A percentile compares a stretch with the other conserved stretches of the same genome.
phyloP scores from a whole-genome alignment of 805 yeast genomes.

The Wickerhamiella occidentalis region DNA sequence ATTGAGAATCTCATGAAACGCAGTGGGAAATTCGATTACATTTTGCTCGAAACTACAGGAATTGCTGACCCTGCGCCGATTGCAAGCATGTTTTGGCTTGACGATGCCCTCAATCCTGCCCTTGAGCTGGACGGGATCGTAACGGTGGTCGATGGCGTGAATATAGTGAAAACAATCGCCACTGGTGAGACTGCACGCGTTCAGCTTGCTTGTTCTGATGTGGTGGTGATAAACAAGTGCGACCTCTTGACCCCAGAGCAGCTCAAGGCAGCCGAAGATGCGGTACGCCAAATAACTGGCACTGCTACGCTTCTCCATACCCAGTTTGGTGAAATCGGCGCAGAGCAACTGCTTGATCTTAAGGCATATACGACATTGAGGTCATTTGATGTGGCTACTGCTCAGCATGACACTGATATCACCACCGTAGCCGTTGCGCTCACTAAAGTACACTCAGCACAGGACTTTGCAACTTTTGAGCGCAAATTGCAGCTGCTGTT shows the following conservation, averaged over 20 bases:
- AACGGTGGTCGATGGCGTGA: conserved; percentile 62
- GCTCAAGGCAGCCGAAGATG: conserved; percentile 28
- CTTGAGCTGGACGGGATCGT: conserved; percentile 86
- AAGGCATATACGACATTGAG: conserved; percentile 43
- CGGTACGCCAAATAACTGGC: conserved; percentile 47
- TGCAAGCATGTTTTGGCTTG: conserved; percentile 95
- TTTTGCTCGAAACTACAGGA: conserved; percentile 89
- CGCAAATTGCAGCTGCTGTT: conserved; percentile 53
- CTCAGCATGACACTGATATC: conserved; percentile 25
- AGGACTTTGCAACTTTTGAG: conserved; percentile 40
- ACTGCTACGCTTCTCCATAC: conserved; percentile 58
- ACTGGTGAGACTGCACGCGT: conserved; percentile 69
- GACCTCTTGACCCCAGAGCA: conserved; percentile 36
- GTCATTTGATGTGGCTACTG: conserved; percentile 4
- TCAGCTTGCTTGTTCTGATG: conserved; percentile 85
- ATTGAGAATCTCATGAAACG: conserved; percentile 74
- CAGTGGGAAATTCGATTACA: conserved; percentile 70
- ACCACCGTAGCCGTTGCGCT: conserved; percentile 43
- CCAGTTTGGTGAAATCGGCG: conserved; percentile 59
- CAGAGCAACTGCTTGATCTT: conserved; percentile 56
- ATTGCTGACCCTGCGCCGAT: conserved; percentile 97
- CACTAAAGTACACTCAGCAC: conserved; percentile 28
- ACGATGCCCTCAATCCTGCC: conserved; percentile 71
- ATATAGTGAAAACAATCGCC: conserved; percentile 51
- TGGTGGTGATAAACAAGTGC: conserved; percentile 62